Base-by-base conservation (phyloP, 495 filamentous ascomycete genomes). In the Aspergillus indologenus region DNA sequence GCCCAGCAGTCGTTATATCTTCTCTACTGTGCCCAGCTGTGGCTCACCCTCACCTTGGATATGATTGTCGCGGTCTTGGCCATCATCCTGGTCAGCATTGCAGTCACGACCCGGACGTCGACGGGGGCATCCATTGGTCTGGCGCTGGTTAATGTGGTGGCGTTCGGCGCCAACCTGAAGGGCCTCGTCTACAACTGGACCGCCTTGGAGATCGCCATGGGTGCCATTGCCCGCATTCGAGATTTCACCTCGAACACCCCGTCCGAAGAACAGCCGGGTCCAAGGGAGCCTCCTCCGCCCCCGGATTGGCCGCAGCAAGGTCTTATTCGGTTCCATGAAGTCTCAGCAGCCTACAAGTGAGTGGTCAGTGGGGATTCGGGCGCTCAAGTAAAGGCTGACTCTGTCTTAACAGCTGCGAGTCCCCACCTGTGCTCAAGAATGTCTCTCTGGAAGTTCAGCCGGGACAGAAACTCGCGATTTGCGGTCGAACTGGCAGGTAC, bases 41-140 rank as follows among this genome's bases (percentile, higher is more conserved):
- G 89, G 87, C 77, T 92, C 64, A 79, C 75, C 12, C 79, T 87
- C 67, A 79, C 87, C 15, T 81, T 91, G 76, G 69, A 84, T 14
- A 57, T 87, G 1, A 72, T 90, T 1, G 74, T 80, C 56, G 78
- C 84, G 2, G 74, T 81, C 34, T 81, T 91, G 22, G 80, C 86
- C 0, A 70, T 76, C 4, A 64, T 85, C 4, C 79, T 90, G 4
- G 61, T 71, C 9, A 47, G 54, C 9, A 62, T 88, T 11, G 50
- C 79, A 2, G 75, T 78, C 1, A 23, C 22, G 4, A 21, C 64
- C 7, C 79, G 76, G 5, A 67, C 67, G 23, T 20, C n/a, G 11
- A 20, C 57, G 8, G 77, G 84, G 49, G 81, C 83, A 5, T 70
- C 84, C 1, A 75, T 90, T 45, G 88, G 88, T 5, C 88, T 91